Evolutionary conservation across 202 grass and related monocot genomes (phyloP), one percentile per base, ranked within the genome.

Genomic region (Hordeum pubiflorum): DNA sequence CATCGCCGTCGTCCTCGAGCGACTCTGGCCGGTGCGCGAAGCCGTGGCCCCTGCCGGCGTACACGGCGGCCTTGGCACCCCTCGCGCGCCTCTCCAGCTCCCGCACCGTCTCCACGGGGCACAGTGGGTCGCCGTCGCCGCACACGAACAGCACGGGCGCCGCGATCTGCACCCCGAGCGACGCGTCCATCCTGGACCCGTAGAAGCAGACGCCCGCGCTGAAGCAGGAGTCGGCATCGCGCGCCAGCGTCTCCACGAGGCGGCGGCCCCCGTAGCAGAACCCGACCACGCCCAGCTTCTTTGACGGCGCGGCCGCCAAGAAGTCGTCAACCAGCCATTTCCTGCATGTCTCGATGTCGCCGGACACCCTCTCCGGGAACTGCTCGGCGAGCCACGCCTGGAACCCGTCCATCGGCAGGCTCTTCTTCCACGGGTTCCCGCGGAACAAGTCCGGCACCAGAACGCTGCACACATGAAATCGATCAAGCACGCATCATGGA

Each of bases 391-490:
- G 26, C 92, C 92, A 99, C 26, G 39, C 21, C 44, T 86, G 58
- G 44, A 93, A 74, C 1, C 24, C 83, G 58, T 83, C 86, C 38
- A 6, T 31, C 14, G 86, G 57, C 17, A 59, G 50, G 67, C 64
- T 69, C 81, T 58, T 80, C 80, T 77, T 90, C 82, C 90, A 93
- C 56, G 96, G 92, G 68, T 83, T 89, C 46, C 80, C 88, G n/a
- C 85, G 90, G 88, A 99, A 99, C 83, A 99, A 23, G 70, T 99
- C 92, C 34, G 96, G 96, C 70, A 99, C 82, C 20, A 99, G 90
- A 60, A 99, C 96, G 59, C 96, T 99, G 90, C 79, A 67, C 0
- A 1, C 10, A 12, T 18, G 4, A 1, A 15, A 76, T 70, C 58
- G 20, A 66, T 61, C 36, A 21, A 12, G 14, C 3, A 43, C 48